These are phyloP conservation scores for Chlorociboria aeruginascens DNA, from an alignment of 495 filamentous ascomycete species.

Conservation along the genomic window DNA sequence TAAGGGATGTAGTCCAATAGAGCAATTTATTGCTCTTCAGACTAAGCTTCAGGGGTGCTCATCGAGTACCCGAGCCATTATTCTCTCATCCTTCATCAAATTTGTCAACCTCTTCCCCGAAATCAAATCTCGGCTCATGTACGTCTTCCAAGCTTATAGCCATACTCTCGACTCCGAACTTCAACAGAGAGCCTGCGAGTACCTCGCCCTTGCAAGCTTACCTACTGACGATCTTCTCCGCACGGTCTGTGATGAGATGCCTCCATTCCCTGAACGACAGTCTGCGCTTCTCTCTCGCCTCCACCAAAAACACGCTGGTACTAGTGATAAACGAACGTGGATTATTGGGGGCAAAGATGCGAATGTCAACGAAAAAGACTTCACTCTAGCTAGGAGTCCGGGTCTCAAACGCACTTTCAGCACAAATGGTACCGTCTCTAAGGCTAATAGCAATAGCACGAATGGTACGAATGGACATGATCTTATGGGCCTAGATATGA, in stretches of 20 bases:
- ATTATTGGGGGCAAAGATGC: conserved; percentile 90
- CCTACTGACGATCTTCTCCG: conserved; percentile 86
- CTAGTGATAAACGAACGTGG: conserved; percentile 92
- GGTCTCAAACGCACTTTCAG: conserved; percentile 81
- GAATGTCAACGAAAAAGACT: conserved; percentile 67
- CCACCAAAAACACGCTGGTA: conserved; percentile 83
- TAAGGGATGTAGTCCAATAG: conserved; percentile 85
- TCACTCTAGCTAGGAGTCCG: conserved; percentile 69
- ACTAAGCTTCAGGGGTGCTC: conserved; percentile 83
- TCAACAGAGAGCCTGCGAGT: conserved; percentile 95
- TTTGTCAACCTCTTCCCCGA: conserved; percentile 98
- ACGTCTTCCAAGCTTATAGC: conserved; percentile 84
- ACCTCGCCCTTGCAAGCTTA: conserved; percentile 73
- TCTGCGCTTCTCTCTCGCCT: conserved; percentile 86
- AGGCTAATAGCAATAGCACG: conserved; percentile 30
- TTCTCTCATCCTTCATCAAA: conserved; percentile 90
- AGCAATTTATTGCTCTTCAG: conserved; percentile 91
- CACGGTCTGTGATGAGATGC: conserved; percentile 98
- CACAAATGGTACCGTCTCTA: conserved; percentile 22
- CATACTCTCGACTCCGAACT: conserved; percentile 91
- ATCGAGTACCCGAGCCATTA: conserved; percentile 81
- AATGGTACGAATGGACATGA: conserved; percentile 49
- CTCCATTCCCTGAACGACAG: conserved; percentile 89
- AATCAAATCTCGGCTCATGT: conserved; percentile 89
- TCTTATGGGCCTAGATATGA: conserved; percentile 73